These are phyloP conservation scores for Eucalyptus coolabah DNA, from an alignment of 345 rosid species.

Conservation along the genomic window DNA sequence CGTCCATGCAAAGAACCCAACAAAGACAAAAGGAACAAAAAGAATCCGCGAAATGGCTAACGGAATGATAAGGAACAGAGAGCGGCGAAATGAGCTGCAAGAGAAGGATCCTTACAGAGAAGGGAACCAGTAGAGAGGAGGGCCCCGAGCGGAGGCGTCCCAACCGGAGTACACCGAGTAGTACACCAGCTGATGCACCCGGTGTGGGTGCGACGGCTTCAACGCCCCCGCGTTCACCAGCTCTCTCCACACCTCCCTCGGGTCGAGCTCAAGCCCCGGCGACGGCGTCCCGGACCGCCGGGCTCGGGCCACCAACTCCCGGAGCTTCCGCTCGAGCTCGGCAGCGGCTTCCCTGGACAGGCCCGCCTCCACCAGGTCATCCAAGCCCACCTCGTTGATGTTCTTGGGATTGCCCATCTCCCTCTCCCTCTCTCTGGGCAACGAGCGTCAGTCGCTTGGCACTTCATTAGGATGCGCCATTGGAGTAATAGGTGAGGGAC, in stretches of 20 bases:
- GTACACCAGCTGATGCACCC: constrained; percentile 61
- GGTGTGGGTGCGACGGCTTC: constrained; percentile 66
- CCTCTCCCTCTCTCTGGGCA: not conserved
- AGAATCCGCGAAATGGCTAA: not conserved
- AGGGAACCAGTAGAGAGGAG: constrained; percentile 89
- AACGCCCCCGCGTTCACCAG: constrained; percentile 30
- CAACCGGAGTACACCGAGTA: constrained; percentile 54
- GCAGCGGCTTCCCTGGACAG: constrained; percentile 27
- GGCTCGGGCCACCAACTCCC: constrained; percentile 3
- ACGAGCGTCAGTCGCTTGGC: not conserved
- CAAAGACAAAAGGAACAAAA: too few species aligned
- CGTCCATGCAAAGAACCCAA: too few species aligned
- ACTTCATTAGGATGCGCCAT: not conserved
- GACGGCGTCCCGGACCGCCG: not conserved
- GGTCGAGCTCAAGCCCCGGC: constrained; percentile 13
- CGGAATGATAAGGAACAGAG: not conserved
- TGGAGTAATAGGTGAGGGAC: not conserved
- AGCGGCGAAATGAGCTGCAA: not conserved
- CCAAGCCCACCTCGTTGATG: constrained; percentile 26
- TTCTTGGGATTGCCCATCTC: constrained; percentile 7
- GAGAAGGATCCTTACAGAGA: constrained; percentile 27
- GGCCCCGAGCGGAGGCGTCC: constrained; percentile 58
- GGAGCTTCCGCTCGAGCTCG: constrained; percentile 13
- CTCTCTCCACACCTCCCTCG: constrained; percentile 50
- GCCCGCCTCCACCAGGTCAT: constrained; percentile 45